Evolutionary conservation across 2,329 filamentous ascomycete species (phyloP).

Genomic region (Neocatenulostroma microsporum): DNA sequence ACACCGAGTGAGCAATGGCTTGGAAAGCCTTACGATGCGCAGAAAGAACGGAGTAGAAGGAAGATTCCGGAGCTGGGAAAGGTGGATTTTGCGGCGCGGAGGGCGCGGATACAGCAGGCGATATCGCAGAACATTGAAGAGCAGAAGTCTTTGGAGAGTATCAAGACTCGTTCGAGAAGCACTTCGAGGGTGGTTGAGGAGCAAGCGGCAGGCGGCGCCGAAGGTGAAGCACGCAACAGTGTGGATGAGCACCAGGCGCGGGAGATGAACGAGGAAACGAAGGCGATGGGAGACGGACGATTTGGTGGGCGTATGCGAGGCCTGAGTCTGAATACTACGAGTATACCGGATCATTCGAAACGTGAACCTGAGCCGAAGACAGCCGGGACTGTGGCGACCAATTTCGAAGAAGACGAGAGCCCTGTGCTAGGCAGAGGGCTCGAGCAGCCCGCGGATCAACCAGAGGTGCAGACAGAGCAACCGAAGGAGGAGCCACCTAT

Average conservation of each 20-base stretch:
- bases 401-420: constrained; percentile 49
- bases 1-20: constrained; percentile 49
- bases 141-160: constrained; percentile 42
- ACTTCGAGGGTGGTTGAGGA: constrained; percentile 4
- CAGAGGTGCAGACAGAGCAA: constrained; percentile 7
- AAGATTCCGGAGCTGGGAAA: constrained; percentile 58
- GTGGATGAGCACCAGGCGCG: constrained; percentile 11
- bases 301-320: constrained; percentile 10
- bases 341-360: constrained; percentile 10
- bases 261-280: constrained; percentile 11
- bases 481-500: constrained; percentile 9
- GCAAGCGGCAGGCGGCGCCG: not conserved
- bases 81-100: constrained; percentile 75
- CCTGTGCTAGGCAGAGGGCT: constrained; percentile 50
- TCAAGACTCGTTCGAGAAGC: constrained; percentile 14
- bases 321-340: constrained; percentile 23
- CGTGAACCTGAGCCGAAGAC: constrained; percentile 23
- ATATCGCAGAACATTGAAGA: constrained; percentile 78
- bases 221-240: constrained; percentile 2
- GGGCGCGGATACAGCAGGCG: constrained; percentile 74
- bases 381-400: constrained; percentile 32
- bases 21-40: constrained; percentile 75
- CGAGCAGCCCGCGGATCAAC: constrained; percentile 7
- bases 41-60: constrained; percentile 35
- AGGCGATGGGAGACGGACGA: constrained; percentile 3